Evolutionary conservation across 2,329 filamentous ascomycete genomes (phyloP), one percentile per base, ranked within the genome.

Genomic region (Aspergillus hortae): DNA sequence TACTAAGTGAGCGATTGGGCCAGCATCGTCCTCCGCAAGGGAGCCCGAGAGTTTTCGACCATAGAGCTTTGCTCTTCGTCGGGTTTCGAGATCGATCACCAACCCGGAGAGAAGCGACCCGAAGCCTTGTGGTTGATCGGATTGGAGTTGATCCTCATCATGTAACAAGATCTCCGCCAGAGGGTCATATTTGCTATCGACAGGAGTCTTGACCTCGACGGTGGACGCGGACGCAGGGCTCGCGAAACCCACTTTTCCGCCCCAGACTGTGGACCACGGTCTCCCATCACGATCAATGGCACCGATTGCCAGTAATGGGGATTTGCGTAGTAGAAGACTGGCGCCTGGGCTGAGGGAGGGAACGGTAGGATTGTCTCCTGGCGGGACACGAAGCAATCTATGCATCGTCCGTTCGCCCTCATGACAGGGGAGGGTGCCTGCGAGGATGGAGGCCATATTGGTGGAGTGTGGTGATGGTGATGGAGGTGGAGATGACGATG

Each of bases 221-320:
- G 89, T 77, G 1, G 76, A 79, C 38, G 80, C 75, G 2, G 82
- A 84, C 0, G 92, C 72, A 0, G 83, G 79, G 44, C 79, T 76
- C 0, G 84, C 82, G 59, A 92, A 88, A 0, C 87, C 88, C 1
- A 80, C 70, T 52, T 85, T 76, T 14, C 90, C 90, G n/a, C 89
- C 89, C 83, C 87, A 88, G 6, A 95, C 56, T 0, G 87, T 87
- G 14, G 86, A 87, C 90, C 90, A 95, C 1, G 88, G 89, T 17
- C 82, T 74, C 2, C 80, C 80, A 17, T 83, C 63, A 2, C 72
- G 68, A 62, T 94, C 89, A 1, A 92, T 71, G 0, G 88, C 82
- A 1, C 90, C 90, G 15, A 95, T 71, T 0, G 88, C 89, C 12
- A 94, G 75, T 6, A 94, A 75, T 1, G 88, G 84, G 0, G 83